phyloP scores from a whole-genome alignment of 2,329 filamentous ascomycete species.

The Elsinoe arachidis region DNA sequence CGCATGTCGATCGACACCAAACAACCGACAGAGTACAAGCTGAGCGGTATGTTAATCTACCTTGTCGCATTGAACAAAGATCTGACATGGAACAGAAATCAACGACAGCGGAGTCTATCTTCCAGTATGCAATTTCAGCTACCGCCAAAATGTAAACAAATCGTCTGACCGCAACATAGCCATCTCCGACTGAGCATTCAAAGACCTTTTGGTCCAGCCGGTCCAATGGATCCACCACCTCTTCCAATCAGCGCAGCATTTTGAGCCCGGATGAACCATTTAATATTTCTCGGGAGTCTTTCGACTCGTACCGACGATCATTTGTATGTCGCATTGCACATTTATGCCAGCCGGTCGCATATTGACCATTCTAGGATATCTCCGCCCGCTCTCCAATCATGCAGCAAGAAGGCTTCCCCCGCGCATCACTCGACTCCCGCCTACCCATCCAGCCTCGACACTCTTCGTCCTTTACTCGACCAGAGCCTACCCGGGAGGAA shows the following conservation, averaged over 20 bases:
- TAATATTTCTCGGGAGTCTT: slow-evolving; percentile 90
- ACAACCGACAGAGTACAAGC: slow-evolving; percentile 42
- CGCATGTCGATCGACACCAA: slow-evolving; percentile 33
- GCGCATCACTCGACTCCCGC: slow-evolving; percentile 73
- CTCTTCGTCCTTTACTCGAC: slow-evolving; percentile 25
- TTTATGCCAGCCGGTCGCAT: neutral
- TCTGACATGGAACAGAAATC: slow-evolving; percentile 56
- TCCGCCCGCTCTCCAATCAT: slow-evolving; percentile 73
- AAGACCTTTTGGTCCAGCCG: slow-evolving; percentile 63
- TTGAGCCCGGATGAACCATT: slow-evolving; percentile 84
- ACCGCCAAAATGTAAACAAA: neutral
- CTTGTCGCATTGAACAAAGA: neutral
- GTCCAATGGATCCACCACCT: slow-evolving; percentile 44
- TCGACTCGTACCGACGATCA: slow-evolving; percentile 90
- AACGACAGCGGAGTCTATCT: slow-evolving; percentile 93
- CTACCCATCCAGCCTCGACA: slow-evolving; percentile 40
- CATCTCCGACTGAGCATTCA: slow-evolving; percentile 73
- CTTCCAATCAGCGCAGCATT: slow-evolving; percentile 53
- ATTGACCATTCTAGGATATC: slow-evolving; percentile 60
- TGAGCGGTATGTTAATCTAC: slow-evolving; percentile 38
- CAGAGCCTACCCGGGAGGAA: slow-evolving; percentile 48
- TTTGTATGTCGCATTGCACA: slow-evolving; percentile 56
- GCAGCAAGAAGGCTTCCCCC: slow-evolving; percentile 49
- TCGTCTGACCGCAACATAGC: slow-evolving; percentile 40
- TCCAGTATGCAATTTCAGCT: slow-evolving; percentile 52